Percentiles rank a stretch among this genome's conserved stretches.
These are phyloP conservation scores for Chaetothyriales sp. DNA, from an alignment of 2,329 filamentous ascomycete genomes.

Conservation along the genomic window DNA sequence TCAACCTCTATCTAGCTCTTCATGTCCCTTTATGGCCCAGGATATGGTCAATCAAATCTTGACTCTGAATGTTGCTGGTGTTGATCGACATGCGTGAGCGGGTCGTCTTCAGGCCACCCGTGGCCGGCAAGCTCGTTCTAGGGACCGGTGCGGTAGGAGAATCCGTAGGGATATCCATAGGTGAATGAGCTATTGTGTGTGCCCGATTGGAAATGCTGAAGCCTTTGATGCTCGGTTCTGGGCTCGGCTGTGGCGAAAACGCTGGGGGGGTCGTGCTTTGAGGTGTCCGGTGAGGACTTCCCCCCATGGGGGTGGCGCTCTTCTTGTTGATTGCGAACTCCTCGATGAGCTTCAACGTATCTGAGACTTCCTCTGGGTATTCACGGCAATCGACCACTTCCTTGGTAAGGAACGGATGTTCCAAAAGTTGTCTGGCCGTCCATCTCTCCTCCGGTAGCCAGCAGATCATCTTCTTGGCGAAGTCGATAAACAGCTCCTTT, in stretches of 20 bases:
- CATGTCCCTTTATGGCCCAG: not conserved
- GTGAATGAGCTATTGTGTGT: not conserved
- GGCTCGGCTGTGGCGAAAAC: not conserved
- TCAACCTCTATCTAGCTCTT: not conserved
- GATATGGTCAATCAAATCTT: not conserved
- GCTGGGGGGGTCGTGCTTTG: not conserved
- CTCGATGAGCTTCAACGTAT: not conserved
- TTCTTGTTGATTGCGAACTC: not conserved
- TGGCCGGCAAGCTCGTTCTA: not conserved
- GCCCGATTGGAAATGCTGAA: not conserved
- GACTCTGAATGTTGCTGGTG: not conserved
- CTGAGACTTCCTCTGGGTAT: not conserved
- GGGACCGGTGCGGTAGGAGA: not conserved
- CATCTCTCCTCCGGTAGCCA: constrained; percentile 26
- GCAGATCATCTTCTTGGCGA: constrained; percentile 23
- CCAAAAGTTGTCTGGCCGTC: constrained; percentile 24
- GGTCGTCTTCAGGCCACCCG: not conserved
- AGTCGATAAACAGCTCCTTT: constrained; percentile 22
- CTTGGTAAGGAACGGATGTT: constrained; percentile 24
- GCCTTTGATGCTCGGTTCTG: not conserved
- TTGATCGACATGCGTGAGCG: not conserved
- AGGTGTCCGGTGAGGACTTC: not conserved
- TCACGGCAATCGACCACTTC: not conserved
- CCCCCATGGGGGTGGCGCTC: not conserved
- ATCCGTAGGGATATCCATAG: not conserved